phyloP scores from a whole-genome alignment of 2,329 filamentous ascomycete species.

The Ascochyta koolunga region DNA sequence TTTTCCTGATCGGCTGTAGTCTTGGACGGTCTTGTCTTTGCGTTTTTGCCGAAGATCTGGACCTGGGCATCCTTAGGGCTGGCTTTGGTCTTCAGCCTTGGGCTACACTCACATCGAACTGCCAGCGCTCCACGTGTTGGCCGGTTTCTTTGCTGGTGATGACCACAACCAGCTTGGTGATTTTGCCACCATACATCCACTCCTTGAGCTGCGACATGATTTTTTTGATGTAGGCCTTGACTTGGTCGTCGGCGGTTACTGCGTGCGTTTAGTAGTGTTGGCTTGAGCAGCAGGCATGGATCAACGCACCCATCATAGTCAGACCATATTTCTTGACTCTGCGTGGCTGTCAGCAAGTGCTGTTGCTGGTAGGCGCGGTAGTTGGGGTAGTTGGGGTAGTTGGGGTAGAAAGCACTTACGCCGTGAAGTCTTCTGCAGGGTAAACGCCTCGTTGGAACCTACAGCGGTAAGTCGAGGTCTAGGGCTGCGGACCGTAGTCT shows the following conservation, averaged over 20 bases:
- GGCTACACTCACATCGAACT: slow-evolving; percentile 76
- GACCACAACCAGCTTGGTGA: slow-evolving; percentile 94
- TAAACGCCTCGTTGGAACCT: slow-evolving; percentile 86
- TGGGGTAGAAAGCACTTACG: too few relatives aligned
- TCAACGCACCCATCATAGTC: slow-evolving; percentile 80
- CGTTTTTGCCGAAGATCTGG: slow-evolving; percentile 61
- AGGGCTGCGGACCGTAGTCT: neutral
- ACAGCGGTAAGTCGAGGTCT: slow-evolving; percentile 23
- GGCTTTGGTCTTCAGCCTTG: slow-evolving; percentile 39
- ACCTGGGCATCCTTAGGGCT: slow-evolving; percentile 52
- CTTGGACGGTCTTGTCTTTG: slow-evolving; percentile 57
- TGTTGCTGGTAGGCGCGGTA: neutral
- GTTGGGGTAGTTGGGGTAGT: too few relatives aligned
- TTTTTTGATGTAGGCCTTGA: slow-evolving; percentile 98
- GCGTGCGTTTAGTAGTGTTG: slow-evolving; percentile 27
- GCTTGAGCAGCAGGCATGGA: slow-evolving; percentile 1
- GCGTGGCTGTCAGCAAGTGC: slow-evolving; percentile 27
- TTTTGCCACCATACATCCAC: slow-evolving; percentile 97
- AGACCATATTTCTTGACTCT: slow-evolving; percentile 98
- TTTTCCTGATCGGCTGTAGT: slow-evolving; percentile 73
- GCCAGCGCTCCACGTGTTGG: slow-evolving; percentile 95
- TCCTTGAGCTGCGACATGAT: slow-evolving; percentile 98
- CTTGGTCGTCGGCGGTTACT: slow-evolving; percentile 96
- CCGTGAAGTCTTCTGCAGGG: slow-evolving; percentile 94
- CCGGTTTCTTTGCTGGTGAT: slow-evolving; percentile 97